Evolutionary conservation across 768 basidiomycete genomes (phyloP).

Genomic region (Boletus rufocinnamomeus): DNA sequence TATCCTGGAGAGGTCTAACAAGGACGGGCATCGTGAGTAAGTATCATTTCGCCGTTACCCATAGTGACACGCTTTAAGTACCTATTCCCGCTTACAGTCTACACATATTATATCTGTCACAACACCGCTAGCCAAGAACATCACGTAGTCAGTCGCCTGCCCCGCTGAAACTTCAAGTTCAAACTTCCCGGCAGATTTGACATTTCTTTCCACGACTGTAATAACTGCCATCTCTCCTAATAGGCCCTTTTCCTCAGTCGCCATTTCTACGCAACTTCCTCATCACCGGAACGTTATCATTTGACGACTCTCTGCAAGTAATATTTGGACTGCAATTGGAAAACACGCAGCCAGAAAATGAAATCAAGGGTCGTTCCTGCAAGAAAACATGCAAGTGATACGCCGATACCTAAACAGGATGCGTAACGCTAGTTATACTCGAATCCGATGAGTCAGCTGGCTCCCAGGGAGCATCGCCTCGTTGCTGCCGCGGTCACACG

Average conservation of each 20-base stretch:
- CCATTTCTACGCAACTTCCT: not conserved
- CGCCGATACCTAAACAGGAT: not conserved
- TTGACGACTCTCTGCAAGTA: no score
- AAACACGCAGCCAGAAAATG: not conserved
- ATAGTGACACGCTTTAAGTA: not conserved
- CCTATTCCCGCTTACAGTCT: not conserved
- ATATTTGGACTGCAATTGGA: no score
- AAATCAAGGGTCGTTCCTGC: not conserved
- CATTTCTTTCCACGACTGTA: not conserved
- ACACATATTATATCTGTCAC: no score
- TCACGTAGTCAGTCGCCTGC: not conserved
- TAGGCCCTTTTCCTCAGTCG: no score
- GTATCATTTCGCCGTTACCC: not conserved
- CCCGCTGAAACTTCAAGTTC: not conserved
- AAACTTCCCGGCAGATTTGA: not conserved
- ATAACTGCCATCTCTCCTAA: not conserved
- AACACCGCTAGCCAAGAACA: not conserved
- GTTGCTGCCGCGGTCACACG: not conserved
- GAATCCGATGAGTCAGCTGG: not conserved
- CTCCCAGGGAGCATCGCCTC: not conserved
- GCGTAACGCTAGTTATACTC: not conserved
- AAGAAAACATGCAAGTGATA: not conserved
- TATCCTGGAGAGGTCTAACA: conserved; percentile 2
- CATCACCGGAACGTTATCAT: no score
- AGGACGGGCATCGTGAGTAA: conserved; percentile 22